phyloP scores from a whole-genome alignment of 768 basidiomycete species.

The Bullera alba region DNA sequence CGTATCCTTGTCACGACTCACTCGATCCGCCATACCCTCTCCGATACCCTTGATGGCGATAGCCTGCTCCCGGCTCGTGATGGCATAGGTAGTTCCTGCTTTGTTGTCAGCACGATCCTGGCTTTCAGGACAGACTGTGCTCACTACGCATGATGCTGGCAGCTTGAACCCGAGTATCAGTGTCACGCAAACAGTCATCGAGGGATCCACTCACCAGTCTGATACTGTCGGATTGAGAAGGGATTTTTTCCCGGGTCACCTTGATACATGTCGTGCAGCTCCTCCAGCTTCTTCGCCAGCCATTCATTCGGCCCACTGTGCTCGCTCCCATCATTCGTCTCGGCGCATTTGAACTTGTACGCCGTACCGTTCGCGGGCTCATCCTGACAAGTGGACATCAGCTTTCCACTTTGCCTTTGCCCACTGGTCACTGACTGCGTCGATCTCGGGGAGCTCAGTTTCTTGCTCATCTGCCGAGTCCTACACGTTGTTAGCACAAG shows the following conservation, averaged over 20 bases:
- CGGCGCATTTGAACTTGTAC: constrained; percentile 25
- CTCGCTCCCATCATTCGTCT: constrained; percentile 18
- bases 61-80: constrained; percentile 27
- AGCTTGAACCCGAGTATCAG: too few relatives aligned
- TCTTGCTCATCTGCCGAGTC: neutral
- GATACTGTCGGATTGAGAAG: constrained; percentile 29
- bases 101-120: too few relatives aligned
- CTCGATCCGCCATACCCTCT: constrained; percentile 29
- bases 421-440: too few relatives aligned
- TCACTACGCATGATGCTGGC: constrained; percentile 30
- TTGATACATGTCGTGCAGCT: constrained; percentile 29
- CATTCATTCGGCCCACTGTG: constrained; percentile 31
- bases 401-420: neutral
- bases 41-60: constrained; percentile 35
- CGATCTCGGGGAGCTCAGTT: too few relatives aligned
- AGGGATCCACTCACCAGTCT: constrained; percentile 12
- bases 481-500: neutral
- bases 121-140: neutral
- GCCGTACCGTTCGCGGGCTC: constrained; percentile 3
- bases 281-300: constrained; percentile 36
- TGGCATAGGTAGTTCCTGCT: constrained; percentile 27
- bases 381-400: too few relatives aligned
- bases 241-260: constrained; percentile 25
- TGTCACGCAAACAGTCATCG: constrained; percentile 4
- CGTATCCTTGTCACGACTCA: constrained; percentile 10